A percentile compares a stretch with the other conserved stretches of the same genome.
phyloP scores from a whole-genome alignment of 1,139 yeast genomes.

The Geotrichum fermentans region DNA sequence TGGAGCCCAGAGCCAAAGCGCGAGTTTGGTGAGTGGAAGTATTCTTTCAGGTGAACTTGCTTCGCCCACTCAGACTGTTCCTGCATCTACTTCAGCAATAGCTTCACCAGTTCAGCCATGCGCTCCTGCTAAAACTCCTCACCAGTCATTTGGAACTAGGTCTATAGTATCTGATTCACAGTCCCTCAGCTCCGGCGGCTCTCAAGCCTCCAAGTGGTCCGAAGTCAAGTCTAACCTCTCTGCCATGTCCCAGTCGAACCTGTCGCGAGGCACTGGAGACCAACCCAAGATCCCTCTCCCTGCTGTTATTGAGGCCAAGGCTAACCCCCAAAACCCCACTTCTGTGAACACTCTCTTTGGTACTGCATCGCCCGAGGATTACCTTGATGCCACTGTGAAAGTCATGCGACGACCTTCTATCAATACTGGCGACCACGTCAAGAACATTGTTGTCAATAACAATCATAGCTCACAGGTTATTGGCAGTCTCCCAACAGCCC shows the following conservation, averaged over 20 bases:
- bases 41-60: background rate
- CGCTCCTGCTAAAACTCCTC: background rate
- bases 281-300: background rate
- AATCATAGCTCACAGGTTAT: constrained; percentile 2
- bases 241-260: background rate
- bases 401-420: constrained; percentile 29
- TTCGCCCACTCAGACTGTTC: background rate
- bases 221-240: constrained; percentile 1
- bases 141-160: background rate
- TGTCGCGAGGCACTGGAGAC: background rate
- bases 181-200: background rate
- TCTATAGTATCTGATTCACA: background rate
- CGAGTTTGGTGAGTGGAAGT: no score
- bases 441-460: constrained; percentile 23
- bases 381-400: constrained; percentile 25
- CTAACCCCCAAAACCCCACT: background rate
- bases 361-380: constrained; percentile 24
- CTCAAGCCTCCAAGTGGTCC: background rate
- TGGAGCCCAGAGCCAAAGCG: no score
- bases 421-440: constrained; percentile 31
- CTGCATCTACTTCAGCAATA: background rate
- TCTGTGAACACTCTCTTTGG: constrained; percentile 9
- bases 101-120: no score
- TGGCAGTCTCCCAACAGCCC: background rate
- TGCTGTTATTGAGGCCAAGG: constrained; percentile 4